A percentile compares a stretch with the other conserved stretches of the same genome.
Conservation (phyloP, 495 filamentous ascomycete genomes). For the Pyronema domesticum region DNA sequence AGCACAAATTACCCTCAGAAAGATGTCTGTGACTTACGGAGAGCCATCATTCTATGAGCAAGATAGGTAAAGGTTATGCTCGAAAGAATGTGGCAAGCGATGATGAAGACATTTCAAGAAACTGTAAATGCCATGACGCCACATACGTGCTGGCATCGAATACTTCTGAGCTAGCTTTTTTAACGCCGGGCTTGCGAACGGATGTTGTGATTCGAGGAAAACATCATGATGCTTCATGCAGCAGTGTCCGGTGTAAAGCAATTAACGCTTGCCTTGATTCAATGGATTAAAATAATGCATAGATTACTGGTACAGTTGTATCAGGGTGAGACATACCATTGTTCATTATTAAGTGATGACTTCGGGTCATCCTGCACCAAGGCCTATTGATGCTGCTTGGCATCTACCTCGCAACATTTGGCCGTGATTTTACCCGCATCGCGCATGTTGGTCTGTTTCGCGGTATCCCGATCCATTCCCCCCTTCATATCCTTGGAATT, state of each 20-base stretch:
- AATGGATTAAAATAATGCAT: too few relatives aligned
- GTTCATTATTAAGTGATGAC: conserved; percentile 36
- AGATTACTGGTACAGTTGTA: too few relatives aligned
- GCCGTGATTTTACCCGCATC: too few relatives aligned
- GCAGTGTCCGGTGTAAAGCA: conserved; percentile 48
- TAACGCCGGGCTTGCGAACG: conserved; percentile 41
- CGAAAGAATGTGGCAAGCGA: conserved; percentile 47
- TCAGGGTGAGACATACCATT: conserved; percentile 38
- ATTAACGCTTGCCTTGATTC: conserved; percentile 47
- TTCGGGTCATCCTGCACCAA: conserved; percentile 21
- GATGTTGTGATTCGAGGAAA: conserved; percentile 60
- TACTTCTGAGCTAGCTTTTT: conserved; percentile 47
- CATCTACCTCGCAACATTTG: conserved; percentile 59
- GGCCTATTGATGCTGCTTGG: conserved; percentile 35
- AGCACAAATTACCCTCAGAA: too few relatives aligned
- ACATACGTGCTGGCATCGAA: conserved; percentile 67
- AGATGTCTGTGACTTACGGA: conserved; percentile 25
- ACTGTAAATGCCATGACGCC: conserved; percentile 63
- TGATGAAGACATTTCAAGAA: conserved; percentile 57
- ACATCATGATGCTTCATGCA: conserved; percentile 74
- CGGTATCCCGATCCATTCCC: too few relatives aligned
- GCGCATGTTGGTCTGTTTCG: too few relatives aligned
- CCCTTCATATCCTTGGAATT: too few relatives aligned
- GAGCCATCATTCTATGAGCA: conserved; percentile 64
- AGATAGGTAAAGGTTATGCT: conserved; percentile 61